Evolutionary conservation across 2,329 filamentous ascomycete species (phyloP).

Genomic region (Microdochium bolleyi): DNA sequence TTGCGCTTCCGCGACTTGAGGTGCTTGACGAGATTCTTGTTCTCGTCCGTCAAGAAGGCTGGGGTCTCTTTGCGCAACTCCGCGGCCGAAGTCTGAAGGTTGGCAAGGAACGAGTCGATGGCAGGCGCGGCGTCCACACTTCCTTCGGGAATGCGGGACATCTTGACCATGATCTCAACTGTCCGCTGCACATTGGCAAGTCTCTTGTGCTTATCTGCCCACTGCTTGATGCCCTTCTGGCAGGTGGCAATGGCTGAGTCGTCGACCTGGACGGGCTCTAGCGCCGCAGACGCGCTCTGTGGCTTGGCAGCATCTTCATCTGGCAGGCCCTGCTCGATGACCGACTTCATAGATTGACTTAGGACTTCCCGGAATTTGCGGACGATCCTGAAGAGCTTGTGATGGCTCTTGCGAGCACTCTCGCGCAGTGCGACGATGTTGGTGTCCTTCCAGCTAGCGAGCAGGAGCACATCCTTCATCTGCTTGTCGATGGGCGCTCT

Average conservation of each 20-base stretch:
- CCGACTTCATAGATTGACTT: constrained; percentile 62
- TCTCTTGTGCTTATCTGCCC: constrained; percentile 46
- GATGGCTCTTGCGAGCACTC: constrained; percentile 83
- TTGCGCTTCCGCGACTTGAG: constrained; percentile 86
- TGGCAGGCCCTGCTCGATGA: constrained; percentile 53
- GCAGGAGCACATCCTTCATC: constrained; percentile 84
- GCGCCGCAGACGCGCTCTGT: constrained; percentile 3
- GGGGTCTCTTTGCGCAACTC: constrained; percentile 82
- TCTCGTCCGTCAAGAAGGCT: constrained; percentile 72
- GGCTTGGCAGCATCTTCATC: constrained; percentile 22
- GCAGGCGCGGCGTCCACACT: constrained; percentile 48
- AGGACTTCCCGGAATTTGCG: constrained; percentile 80
- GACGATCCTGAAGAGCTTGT: constrained; percentile 85
- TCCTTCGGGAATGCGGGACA: constrained; percentile 44
- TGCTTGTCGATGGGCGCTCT: constrained; percentile 75
- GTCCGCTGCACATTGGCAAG: constrained; percentile 65
- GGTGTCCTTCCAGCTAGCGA: constrained; percentile 97
- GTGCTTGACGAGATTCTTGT: constrained; percentile 75
- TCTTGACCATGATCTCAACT: constrained; percentile 63
- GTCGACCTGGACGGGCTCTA: constrained; percentile 22
- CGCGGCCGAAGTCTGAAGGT: constrained; percentile 58
- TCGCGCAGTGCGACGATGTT: constrained; percentile 86
- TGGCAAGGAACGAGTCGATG: constrained; percentile 60
- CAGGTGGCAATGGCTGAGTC: constrained; percentile 23
- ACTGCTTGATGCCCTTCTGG: constrained; percentile 24